Percentiles rank a stretch among this genome's conserved stretches.
Evolutionary conservation across 73 alveolate genomes (phyloP).

Genomic region (Paramecium caudatum): DNA sequence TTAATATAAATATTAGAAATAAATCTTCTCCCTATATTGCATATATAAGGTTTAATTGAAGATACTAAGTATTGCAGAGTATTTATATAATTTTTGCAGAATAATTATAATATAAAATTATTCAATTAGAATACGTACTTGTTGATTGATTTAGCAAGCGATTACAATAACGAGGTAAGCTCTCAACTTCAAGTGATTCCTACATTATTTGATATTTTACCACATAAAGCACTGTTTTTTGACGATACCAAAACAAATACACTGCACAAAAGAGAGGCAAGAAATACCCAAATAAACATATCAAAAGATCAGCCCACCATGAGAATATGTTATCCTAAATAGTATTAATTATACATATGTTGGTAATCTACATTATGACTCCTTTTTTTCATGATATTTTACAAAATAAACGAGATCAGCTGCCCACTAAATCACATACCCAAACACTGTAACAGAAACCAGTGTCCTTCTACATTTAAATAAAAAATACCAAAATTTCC

Average conservation of each 20-base stretch:
- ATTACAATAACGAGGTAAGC: slow-evolving; percentile 20
- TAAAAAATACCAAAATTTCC: slow-evolving; percentile 13
- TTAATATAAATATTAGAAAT: slow-evolving; percentile 30
- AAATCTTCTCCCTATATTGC: not conserved
- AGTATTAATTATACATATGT: not conserved
- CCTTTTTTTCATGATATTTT: not conserved
- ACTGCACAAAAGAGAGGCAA: slow-evolving; percentile 22
- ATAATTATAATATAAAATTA: slow-evolving; percentile 79
- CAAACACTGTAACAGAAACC: slow-evolving; percentile 11
- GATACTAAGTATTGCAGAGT: slow-evolving; percentile 41
- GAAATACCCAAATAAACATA: slow-evolving; percentile 28
- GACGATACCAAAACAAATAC: slow-evolving; percentile 15
- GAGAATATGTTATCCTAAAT: not conserved
- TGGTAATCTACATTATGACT: not conserved
- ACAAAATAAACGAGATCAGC: not conserved
- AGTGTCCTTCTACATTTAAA: not conserved
- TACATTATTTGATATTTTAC: slow-evolving; percentile 3
- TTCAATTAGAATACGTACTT: slow-evolving; percentile 2
- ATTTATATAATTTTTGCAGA: not conserved
- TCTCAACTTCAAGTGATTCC: slow-evolving; percentile 32
- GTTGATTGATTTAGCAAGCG: not conserved
- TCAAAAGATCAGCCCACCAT: slow-evolving; percentile 3
- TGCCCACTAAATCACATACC: not conserved
- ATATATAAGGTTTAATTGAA: not conserved
- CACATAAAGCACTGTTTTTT: slow-evolving; percentile 16